Evolutionary conservation across 1,139 yeast genomes (phyloP), one percentile per base, ranked within the genome.

Genomic region (Candida mesenterica): DNA sequence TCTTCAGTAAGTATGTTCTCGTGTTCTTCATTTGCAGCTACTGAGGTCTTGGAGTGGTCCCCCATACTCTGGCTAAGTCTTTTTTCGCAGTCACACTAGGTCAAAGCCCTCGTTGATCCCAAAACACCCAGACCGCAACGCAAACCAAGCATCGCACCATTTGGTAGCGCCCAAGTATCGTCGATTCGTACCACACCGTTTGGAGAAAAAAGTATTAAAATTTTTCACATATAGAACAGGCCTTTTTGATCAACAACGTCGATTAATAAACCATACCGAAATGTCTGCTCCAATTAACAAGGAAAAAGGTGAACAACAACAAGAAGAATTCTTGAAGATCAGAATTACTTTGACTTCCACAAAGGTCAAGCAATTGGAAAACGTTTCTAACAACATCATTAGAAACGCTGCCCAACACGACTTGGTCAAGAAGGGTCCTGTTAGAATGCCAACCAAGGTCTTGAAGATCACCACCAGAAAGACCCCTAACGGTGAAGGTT

Each of bases 401-500:
- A 72, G 70, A 70, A 90, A 89, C 67, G 97, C 97, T 71, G 77
- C 76, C 69, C 79, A 77, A 70, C 74, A 79, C 74, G 72, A 83
- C 64, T 79, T 88, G 64, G 80, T 79, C 72, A 86, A 83, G 81
- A 87, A 88, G 81, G 99, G 99, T 65, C 98, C 98, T 59, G 96
- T 94, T 67, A 88, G 98, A 85, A 77, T 94, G 79, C 99, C 99
- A 78, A 94, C 98, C 76, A 94, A 90, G 85, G 95, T 86, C 60
- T 86, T 94, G 68, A 89, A 86, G 77, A 82, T 94, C 78, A 82
- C 96, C 78, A 92, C 99, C 86, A 90, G 99, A 87, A 94, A 94
- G 89, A 84, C 98, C 68, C 99, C 99, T 65, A 94, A 94, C 75
- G 99, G 99, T 90, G 97, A 94, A 81, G 99, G 99, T 90, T 92